Evolutionary conservation across 2,329 filamentous ascomycete genomes (phyloP).

Genomic region (Penicillium sp.): DNA sequence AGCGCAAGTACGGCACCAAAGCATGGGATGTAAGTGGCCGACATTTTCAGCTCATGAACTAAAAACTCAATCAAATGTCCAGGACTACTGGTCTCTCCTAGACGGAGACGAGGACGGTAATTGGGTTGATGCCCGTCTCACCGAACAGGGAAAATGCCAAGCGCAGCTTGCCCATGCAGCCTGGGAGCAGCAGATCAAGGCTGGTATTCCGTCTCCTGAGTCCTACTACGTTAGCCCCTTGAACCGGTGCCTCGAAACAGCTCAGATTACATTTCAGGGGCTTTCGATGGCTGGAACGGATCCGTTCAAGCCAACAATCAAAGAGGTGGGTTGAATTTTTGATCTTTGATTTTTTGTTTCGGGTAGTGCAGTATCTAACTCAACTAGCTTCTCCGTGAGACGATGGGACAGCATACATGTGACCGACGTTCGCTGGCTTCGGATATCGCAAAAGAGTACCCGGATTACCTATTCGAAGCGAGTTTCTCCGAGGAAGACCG

Average conservation of each 20-base stretch:
- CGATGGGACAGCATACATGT: slow-evolving; percentile 61
- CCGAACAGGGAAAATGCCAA: slow-evolving; percentile 52
- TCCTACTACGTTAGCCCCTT: slow-evolving; percentile 59
- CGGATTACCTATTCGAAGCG: slow-evolving; percentile 52
- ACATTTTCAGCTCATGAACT: background rate
- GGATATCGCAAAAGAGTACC: slow-evolving; percentile 51
- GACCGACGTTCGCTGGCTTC: slow-evolving; percentile 54
- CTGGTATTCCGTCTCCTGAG: slow-evolving; percentile 54
- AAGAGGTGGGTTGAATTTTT: slow-evolving; percentile 53
- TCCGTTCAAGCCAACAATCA: slow-evolving; percentile 56
- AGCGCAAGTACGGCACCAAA: slow-evolving; percentile 57
- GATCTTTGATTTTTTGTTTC: background rate
- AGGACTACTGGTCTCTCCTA: slow-evolving; percentile 59
- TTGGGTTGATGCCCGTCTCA: slow-evolving; percentile 62
- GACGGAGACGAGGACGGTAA: slow-evolving; percentile 55
- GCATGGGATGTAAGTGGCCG: slow-evolving; percentile 55
- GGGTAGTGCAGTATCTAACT: background rate
- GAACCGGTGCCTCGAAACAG: slow-evolving; percentile 58
- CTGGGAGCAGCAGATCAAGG: slow-evolving; percentile 50
- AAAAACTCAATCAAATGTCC: background rate
- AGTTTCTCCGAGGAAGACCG: slow-evolving; percentile 56
- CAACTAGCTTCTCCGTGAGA: slow-evolving; percentile 53
- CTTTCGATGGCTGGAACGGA: slow-evolving; percentile 46
- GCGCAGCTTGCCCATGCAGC: slow-evolving; percentile 47
- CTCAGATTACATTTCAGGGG: slow-evolving; percentile 53